Base-by-base conservation (phyloP, 2,329 filamentous ascomycete species). In the Aspergillus sp. region DNA sequence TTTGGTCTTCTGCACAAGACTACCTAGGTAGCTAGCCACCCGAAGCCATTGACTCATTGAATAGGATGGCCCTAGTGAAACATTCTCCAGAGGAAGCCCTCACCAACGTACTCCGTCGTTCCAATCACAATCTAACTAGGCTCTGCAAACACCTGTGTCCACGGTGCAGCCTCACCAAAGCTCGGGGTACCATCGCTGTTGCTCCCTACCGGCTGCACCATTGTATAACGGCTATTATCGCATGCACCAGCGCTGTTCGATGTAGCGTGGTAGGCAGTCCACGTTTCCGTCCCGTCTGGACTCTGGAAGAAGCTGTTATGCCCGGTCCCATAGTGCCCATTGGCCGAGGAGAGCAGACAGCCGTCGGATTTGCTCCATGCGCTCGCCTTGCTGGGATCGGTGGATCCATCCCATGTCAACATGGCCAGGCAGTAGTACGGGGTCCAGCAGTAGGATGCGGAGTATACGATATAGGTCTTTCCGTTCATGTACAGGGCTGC, bases 281-380 rank as follows among this genome's bases (percentile, higher is more conserved):
- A 84, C 2, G 75, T 78, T 64, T 83, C 73, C 0, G 67, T 76
- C 3, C 74, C 79, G 54, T 83, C 79, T 0, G 81, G 80, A 55
- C 79, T 82, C 24, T 65, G 69, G 67, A 85, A 83, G 72, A 84
- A 84, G 66, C 70, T 71, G 58, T 83, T 83, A 55, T 83, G 80
- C 0, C 79, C 81, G 0, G 80, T 79, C 13, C 81, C 80, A 46
- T 79, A 83, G 61, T 82, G 81, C 3, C 80, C 80, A 53, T 83
- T 82, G 2, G 76, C 79, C 42, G 73, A 77, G 17, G 71, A 76
- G 35, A 84, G 75, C 2, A 80, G 70, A 8, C 78, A 80, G 0
- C 79, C 79, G 2, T 69, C 75, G 4, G 24, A 45, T 71, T 83
- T 84, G 3, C 64, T 73, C 82, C 81, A 84, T 10, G 74, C 77